Base-by-base conservation (phyloP, 1,284 basidiomycete species). In the Leccinum angustisporum region DNA sequence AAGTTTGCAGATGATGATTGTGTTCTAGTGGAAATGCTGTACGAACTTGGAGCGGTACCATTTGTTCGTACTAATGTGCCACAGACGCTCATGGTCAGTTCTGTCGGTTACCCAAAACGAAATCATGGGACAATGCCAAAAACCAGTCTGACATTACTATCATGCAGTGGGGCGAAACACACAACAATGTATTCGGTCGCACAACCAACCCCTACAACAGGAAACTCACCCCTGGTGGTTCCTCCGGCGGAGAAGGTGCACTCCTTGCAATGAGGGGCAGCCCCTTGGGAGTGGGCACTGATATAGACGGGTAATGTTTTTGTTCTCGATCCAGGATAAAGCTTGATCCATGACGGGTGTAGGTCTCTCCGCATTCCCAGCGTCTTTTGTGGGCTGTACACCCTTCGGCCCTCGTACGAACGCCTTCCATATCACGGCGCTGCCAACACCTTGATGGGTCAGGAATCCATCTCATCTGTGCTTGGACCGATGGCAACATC, bases 21-120 rank as follows among this genome's bases (percentile, higher is more conserved):
- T 13, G 81, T 82, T 14, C 76, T 90, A 0, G 84, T 87, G 21
- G 81, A 88, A 62, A 78, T 87, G 18, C 74, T 90, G 34, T 78
- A 84, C 57, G 79, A 81, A 40, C 81, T 78, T 5, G 90, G 90
- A 2, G 90, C 88, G 0, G 83, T 90, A 3, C 85, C 83, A 1
- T 92, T 87, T 66, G 86, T 89, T 53, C 82, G 87, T 55, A 91
- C 90, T 0, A 91, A 92, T 63, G 81, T 90, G 14, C 88, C 88
- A 0, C 89, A 90, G 70, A 86, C 86, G 1, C 75, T 90, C 16
- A 84, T 86, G 83, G 85, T 83, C 60, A 61, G 71, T 34, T 57
- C 18, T 25, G n/a, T 48, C 16, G 52, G 34, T 43, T 48, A 40
- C 2, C 5, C 9, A 1, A 8, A 60, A 21, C 7, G 48, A 58